phyloP scores from a whole-genome alignment of 805 yeast species.

The Nakazawaea peltata region DNA sequence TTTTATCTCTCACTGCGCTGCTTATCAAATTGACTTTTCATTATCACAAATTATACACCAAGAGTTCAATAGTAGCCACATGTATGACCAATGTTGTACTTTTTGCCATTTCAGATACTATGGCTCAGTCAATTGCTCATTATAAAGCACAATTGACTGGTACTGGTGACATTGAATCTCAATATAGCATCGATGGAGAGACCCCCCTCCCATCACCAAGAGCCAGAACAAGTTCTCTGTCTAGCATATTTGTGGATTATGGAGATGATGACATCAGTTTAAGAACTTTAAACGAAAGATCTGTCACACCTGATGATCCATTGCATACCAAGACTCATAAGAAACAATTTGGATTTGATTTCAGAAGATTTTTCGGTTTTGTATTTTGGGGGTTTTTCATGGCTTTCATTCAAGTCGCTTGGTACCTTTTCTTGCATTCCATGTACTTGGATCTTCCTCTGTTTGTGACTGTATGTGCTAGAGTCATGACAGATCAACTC shows the following conservation, averaged over 20 bases:
- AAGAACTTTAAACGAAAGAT: too few species aligned
- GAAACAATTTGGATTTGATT: slow-evolving; percentile 36
- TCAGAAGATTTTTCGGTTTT: slow-evolving; percentile 68
- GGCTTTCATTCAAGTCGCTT: slow-evolving; percentile 77
- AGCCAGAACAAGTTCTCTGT: slow-evolving; percentile 1
- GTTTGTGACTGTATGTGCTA: slow-evolving; percentile 74
- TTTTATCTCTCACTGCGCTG: slow-evolving; percentile 38
- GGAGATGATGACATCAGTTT: slow-evolving; percentile 16
- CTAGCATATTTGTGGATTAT: slow-evolving; percentile 25
- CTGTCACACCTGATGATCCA: not conserved
- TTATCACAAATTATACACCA: slow-evolving; percentile 54
- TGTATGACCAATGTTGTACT: slow-evolving; percentile 72
- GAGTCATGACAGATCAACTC: slow-evolving; percentile 86
- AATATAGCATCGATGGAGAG: not conserved
- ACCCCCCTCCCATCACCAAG: not conserved
- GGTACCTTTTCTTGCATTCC: slow-evolving; percentile 79
- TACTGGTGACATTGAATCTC: not conserved
- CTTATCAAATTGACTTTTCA: slow-evolving; percentile 45
- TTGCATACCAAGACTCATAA: not conserved
- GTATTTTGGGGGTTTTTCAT: slow-evolving; percentile 81
- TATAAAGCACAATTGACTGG: slow-evolving; percentile 9
- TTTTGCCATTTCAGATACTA: slow-evolving; percentile 83
- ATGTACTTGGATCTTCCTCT: slow-evolving; percentile 77
- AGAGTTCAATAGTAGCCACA: slow-evolving; percentile 66
- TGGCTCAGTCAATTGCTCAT: slow-evolving; percentile 68